Evolutionary conservation across 257 asterid genomes (phyloP).

Genomic region (Rubia yunnanensis): DNA sequence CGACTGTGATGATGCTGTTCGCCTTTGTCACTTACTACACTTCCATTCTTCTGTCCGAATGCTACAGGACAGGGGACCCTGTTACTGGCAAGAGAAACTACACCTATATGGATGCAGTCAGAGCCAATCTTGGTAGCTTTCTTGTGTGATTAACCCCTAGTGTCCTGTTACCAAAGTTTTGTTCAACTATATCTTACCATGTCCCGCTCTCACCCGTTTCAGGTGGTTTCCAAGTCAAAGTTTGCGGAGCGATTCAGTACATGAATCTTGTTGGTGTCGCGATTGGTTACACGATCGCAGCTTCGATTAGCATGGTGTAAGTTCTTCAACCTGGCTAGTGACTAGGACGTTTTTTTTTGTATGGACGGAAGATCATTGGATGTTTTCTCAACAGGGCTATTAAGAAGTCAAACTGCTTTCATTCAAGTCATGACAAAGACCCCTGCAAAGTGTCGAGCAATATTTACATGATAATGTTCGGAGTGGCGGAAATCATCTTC

Average conservation of each 20-base stretch:
- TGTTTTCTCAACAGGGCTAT: conserved; percentile 30
- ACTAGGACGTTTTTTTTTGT: neutral
- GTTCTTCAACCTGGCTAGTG: conserved; percentile 13
- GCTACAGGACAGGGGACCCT: conserved; percentile 41
- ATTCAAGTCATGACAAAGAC: conserved; percentile 26
- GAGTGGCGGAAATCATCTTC: conserved; percentile 30
- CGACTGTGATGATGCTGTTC: conserved; percentile 39
- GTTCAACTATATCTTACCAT: neutral
- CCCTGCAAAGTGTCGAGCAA: conserved; percentile 37
- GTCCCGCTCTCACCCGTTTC: neutral
- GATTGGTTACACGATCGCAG: conserved; percentile 82
- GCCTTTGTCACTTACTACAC: conserved; percentile 51
- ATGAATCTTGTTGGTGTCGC: conserved; percentile 87
- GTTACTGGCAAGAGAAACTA: conserved; percentile 41
- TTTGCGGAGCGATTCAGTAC: conserved; percentile 89
- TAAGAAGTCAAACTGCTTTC: conserved; percentile 38
- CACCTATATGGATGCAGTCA: conserved; percentile 49
- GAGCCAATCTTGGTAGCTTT: conserved; percentile 33
- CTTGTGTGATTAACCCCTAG: neutral
- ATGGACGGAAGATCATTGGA: neutral
- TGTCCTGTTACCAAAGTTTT: neutral
- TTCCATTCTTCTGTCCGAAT: conserved; percentile 38
- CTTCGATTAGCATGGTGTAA: conserved; percentile 40
- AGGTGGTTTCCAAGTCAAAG: conserved; percentile 82
- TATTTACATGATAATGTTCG: conserved; percentile 47